A percentile compares a stretch with the other conserved stretches of the same genome.
phyloP scores from a whole-genome alignment of 805 yeast species.

The Candida golubevii region DNA sequence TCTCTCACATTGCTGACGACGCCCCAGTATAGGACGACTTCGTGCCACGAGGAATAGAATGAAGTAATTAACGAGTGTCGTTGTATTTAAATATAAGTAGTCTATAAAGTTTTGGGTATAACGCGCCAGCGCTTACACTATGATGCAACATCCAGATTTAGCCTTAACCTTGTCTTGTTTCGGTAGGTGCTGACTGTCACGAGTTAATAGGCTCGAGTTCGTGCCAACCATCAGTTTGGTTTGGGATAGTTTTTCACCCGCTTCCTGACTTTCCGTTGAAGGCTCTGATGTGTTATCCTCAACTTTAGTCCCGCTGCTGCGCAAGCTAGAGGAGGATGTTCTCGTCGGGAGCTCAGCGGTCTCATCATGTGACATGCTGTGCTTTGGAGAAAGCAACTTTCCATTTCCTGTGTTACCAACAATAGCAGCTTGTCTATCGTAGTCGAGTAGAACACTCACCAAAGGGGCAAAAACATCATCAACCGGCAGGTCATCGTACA shows the following conservation, averaged over 20 bases:
- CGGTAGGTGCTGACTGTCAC: not conserved
- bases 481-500: slow-evolving; percentile 19
- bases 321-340: too few species aligned
- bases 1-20: slow-evolving; percentile 78
- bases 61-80: not conserved
- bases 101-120: not conserved
- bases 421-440: too few species aligned
- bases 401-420: too few species aligned
- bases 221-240: too few species aligned
- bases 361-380: too few species aligned
- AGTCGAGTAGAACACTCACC: slow-evolving; percentile 7
- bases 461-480: slow-evolving; percentile 29
- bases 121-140: slow-evolving; percentile 9
- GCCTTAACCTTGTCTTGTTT: not conserved
- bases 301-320: too few species aligned
- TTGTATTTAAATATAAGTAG: not conserved
- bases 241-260: too few species aligned
- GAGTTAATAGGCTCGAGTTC: too few species aligned
- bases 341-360: too few species aligned
- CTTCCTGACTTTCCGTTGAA: too few species aligned
- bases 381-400: too few species aligned
- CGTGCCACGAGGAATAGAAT: not conserved
- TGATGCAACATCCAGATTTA: slow-evolving; percentile 17
- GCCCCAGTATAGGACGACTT: slow-evolving; percentile 25
- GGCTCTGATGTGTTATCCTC: too few species aligned